Evolutionary conservation across 371 early-diverging fungal species (phyloP).

Genomic region (Mortierella sp.): DNA sequence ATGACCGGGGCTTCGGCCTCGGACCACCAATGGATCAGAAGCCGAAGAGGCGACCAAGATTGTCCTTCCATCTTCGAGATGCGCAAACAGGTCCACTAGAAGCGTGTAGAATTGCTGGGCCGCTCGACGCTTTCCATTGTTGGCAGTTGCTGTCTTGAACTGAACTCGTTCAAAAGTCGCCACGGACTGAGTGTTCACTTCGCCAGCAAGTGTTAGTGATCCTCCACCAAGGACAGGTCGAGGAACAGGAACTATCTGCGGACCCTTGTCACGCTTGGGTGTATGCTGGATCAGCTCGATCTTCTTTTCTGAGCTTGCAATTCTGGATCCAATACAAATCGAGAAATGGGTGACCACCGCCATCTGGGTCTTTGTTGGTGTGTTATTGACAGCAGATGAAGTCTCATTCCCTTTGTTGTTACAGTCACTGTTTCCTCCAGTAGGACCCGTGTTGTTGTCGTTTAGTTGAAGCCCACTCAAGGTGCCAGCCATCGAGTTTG

Average conservation of each 20-base stretch:
- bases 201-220: conserved; percentile 54
- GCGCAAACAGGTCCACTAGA: conserved; percentile 73
- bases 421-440: too few species aligned
- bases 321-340: conserved; percentile 72
- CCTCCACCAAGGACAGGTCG: conserved; percentile 69
- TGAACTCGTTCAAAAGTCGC: conserved; percentile 91
- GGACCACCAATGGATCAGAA: conserved; percentile 85
- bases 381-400: not conserved
- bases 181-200: conserved; percentile 62
- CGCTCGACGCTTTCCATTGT: conserved; percentile 86
- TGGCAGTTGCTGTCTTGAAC: conserved; percentile 94
- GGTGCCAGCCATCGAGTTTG: too few species aligned
- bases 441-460: too few species aligned
- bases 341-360: conserved; percentile 61
- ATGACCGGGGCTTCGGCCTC: conserved; percentile 93
- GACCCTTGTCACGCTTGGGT: conserved; percentile 93
- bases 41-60: conserved; percentile 71
- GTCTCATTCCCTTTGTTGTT: not conserved
- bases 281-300: conserved; percentile 90
- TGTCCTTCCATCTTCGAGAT: conserved; percentile 58
- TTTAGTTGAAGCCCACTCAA: too few species aligned
- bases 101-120: conserved; percentile 91
- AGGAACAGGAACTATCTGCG: conserved; percentile 78
- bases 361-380: conserved; percentile 1
- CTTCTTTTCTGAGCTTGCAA: conserved; percentile 64